Percentiles rank a stretch among this genome's conserved stretches.
phyloP scores from a whole-genome alignment of 73 alveolate genomes.

The Symbiodinium natans region DNA sequence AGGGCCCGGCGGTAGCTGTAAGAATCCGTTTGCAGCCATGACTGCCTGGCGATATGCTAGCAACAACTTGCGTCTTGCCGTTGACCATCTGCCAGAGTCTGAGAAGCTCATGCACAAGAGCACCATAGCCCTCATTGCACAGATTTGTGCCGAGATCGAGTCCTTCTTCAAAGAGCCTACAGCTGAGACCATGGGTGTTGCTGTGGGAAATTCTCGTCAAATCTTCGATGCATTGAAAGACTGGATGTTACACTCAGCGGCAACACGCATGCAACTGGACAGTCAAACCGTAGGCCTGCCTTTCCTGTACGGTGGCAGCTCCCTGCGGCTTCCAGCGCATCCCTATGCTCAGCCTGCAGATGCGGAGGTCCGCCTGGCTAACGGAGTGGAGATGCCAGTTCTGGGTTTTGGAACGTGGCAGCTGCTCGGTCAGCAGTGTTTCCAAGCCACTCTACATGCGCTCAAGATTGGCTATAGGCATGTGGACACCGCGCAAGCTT shows the following conservation, averaged over 20 bases:
- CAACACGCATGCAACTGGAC: conserved; percentile 16
- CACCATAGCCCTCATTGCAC: conserved; percentile 41
- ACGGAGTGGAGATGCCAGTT: conserved; percentile 59
- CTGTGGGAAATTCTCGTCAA: conserved; percentile 36
- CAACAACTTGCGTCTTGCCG: conserved; percentile 52
- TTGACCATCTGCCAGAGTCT: conserved; percentile 47
- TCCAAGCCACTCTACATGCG: conserved; percentile 50
- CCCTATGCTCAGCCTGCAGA: conserved; percentile 24
- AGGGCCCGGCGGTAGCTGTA: conserved; percentile 17
- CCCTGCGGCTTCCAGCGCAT: conserved; percentile 30
- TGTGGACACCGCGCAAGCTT: conserved; percentile 96
- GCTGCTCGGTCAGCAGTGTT: conserved; percentile 26
- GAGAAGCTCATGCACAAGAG: conserved; percentile 57
- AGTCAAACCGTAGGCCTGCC: conserved; percentile 18
- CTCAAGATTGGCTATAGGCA: conserved; percentile 95
- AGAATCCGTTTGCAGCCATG: conserved; percentile 33
- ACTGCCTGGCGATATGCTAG: conserved; percentile 50
- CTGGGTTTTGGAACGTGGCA: conserved; percentile 86
- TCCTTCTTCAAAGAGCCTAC: conserved; percentile 37
- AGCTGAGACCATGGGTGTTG: conserved; percentile 43
- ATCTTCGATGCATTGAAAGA: conserved; percentile 45
- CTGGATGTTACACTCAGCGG: conserved; percentile 40
- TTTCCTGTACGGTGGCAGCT: conserved; percentile 18
- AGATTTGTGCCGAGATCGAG: conserved; percentile 37
- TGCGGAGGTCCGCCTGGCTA: conserved; percentile 60